These are phyloP conservation scores for Aegilops tauschii DNA, from an alignment of 176 grass and related monocot genomes.

Conservation along the genomic window DNA sequence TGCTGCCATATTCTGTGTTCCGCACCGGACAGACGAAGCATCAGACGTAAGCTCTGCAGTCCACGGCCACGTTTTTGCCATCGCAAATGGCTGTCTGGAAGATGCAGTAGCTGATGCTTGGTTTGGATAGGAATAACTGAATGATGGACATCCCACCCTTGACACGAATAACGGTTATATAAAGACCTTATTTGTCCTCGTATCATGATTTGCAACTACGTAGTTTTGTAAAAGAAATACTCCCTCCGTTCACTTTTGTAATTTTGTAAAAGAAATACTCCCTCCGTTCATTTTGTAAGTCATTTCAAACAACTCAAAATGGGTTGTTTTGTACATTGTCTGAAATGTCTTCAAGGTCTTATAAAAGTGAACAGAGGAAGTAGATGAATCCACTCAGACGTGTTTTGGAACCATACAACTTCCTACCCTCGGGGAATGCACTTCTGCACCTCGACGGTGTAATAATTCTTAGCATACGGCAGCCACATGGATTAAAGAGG, in stretches of 20 bases:
- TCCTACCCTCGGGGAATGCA: background rate
- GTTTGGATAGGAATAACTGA: background rate
- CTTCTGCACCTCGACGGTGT: background rate
- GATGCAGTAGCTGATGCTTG: background rate
- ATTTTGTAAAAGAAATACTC: too few species aligned
- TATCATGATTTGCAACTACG: background rate
- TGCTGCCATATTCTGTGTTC: background rate
- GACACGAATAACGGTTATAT: too few species aligned
- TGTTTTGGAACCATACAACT: too few species aligned
- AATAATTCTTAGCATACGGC: background rate
- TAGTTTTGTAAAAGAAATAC: too few species aligned
- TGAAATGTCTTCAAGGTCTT: too few species aligned
- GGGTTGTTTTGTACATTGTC: too few species aligned
- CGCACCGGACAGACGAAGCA: background rate
- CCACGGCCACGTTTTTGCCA: background rate
- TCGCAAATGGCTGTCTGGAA: background rate
- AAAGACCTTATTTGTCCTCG: background rate
- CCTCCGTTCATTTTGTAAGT: too few species aligned
- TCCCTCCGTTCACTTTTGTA: too few species aligned
- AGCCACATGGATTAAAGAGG: background rate
- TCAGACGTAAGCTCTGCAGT: background rate
- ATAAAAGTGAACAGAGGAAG: too few species aligned
- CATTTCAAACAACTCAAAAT: too few species aligned
- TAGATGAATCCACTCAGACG: too few species aligned
- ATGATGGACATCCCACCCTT: background rate